A percentile compares a stretch with the other conserved stretches of the same genome.
Conservation (phyloP, 495 filamentous ascomycete species). For the Tuber microsphaerosporum region DNA sequence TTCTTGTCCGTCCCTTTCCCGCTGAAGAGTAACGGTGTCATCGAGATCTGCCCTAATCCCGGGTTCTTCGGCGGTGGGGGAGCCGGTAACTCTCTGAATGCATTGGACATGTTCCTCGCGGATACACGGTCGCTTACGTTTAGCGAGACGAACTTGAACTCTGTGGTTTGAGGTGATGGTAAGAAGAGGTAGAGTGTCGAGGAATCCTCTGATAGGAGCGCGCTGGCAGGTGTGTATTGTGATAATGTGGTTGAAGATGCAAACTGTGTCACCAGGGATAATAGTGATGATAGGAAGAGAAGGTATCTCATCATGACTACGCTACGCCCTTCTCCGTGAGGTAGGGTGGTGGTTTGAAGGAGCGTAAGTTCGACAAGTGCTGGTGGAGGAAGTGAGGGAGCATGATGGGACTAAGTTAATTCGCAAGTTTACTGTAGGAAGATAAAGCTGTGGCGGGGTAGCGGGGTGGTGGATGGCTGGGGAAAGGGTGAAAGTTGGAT, state of each 20-base stretch:
- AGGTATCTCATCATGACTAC: slow-evolving; percentile 24
- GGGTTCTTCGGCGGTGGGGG: slow-evolving; percentile 10
- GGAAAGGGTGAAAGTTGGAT: not conserved
- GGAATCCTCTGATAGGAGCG: slow-evolving; percentile 20
- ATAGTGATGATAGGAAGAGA: not conserved
- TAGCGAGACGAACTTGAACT: slow-evolving; percentile 27
- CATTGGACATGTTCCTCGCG: slow-evolving; percentile 19
- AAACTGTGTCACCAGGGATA: not conserved
- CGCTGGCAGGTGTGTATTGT: slow-evolving; percentile 15
- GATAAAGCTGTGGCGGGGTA: not conserved
- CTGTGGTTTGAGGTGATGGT: slow-evolving; percentile 8
- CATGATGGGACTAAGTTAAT: not conserved
- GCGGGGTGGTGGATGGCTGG: not conserved
- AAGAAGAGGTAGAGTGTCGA: slow-evolving; percentile 29
- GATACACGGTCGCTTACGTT: slow-evolving; percentile 20
- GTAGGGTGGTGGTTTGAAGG: slow-evolving; percentile 2
- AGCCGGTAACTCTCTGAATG: slow-evolving; percentile 19
- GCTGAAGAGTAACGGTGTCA: slow-evolving; percentile 24
- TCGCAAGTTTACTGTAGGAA: not conserved
- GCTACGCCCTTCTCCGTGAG: not conserved
- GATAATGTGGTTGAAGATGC: slow-evolving; percentile 12
- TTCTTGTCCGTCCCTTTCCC: slow-evolving; percentile 7
- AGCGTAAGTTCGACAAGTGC: not conserved
- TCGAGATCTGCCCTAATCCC: slow-evolving; percentile 7
- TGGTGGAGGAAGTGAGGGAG: not conserved